Evolutionary conservation across 495 filamentous ascomycete species (phyloP).

Genomic region (Neurospora tetraspora): DNA sequence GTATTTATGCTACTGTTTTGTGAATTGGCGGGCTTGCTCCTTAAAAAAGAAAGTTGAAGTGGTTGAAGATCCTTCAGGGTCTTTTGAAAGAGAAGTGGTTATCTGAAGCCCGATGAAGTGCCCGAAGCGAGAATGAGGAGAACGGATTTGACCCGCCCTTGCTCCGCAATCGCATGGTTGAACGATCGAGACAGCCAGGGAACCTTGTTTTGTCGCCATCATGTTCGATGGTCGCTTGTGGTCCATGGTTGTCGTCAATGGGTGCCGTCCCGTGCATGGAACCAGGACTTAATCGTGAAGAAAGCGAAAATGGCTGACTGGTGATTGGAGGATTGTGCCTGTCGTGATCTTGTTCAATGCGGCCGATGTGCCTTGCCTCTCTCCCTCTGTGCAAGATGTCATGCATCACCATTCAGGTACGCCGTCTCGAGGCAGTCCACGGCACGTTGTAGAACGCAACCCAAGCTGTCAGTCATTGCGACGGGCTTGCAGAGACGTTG

Average conservation of each 20-base stretch:
- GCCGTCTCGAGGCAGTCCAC: background rate
- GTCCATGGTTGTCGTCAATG: background rate
- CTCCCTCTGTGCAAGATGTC: background rate
- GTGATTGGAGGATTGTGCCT: background rate
- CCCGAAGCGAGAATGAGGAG: background rate
- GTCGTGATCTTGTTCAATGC: background rate
- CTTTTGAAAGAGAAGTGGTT: background rate
- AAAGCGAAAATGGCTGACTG: background rate
- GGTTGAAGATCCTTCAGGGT: background rate
- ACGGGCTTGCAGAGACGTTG: background rate
- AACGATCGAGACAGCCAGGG: background rate
- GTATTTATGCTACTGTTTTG: background rate
- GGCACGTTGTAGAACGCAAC: background rate
- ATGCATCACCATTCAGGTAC: background rate
- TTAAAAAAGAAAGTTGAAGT: background rate
- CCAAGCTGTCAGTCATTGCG: background rate
- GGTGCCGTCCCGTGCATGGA: background rate
- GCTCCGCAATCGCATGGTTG: background rate
- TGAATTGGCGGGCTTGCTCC: background rate
- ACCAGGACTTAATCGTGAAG: background rate
- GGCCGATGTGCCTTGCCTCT: background rate
- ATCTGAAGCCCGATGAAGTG: background rate
- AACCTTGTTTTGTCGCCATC: background rate
- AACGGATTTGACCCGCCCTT: background rate
- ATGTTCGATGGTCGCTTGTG: background rate